Evolutionary conservation across 169 alveolate species (phyloP), one percentile per base, ranked within the genome.

Genomic region (Miamiensis avidus): DNA sequence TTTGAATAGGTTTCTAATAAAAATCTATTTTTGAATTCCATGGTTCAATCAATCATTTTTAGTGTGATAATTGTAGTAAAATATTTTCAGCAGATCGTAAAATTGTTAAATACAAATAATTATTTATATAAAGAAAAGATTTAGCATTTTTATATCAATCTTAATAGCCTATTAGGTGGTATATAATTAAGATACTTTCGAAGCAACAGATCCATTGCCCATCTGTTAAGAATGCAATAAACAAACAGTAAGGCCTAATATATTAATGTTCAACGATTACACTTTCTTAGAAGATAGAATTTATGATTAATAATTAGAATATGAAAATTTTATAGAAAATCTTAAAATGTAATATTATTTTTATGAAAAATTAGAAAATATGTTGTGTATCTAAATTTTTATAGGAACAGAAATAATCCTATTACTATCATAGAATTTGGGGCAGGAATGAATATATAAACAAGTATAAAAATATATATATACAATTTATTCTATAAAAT

Each of bases 211-310:
- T 30, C 87, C 85, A 31, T 27, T 93, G 28, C 95, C 96, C 0
- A 82, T 30, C 15, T 93, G 96, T 73, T 31, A 72, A 31, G 1
- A 65, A 25, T 91, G 96, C 77, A 31, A 32, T 20, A 32, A 75
- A n/a, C n/a, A 69, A 25, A 69, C 27, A 29, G 88, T 89, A 15
- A 89, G 96, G 32, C 95, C 96, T 26, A 93, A 93, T 89, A 89
- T 93, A 72, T 77, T 88, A 34, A 74, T 93, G 83, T 93, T 92
- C 88, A 82, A 82, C 69, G 96, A 93, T 81, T 76, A 49, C 31
- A 30, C 72, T 69, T 91, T 88, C 83, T 79, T 90, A 29, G 49
- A 81, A n/a, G 83, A 73, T 28, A 75, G 94, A 30, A 29, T 83
- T 29, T 64, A 83, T 69, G 33, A 84, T 34, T 84, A 93, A 34